These are phyloP conservation scores for Sordaria brevicollis DNA, from an alignment of 495 filamentous ascomycete species.

Conservation along the genomic window DNA sequence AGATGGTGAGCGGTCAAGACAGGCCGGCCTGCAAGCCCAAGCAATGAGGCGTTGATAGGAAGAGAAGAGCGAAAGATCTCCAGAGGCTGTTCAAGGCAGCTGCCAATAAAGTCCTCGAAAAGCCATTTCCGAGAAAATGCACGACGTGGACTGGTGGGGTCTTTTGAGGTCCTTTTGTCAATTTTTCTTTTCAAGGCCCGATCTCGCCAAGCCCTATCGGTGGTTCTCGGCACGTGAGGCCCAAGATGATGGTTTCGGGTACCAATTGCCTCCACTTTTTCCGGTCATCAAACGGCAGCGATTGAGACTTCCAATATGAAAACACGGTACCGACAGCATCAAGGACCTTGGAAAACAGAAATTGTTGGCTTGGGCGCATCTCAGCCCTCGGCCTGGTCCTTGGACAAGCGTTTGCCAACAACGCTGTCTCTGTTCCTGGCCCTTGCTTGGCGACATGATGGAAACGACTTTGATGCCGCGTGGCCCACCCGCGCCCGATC, in stretches of 20 bases:
- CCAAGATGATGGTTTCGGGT: conserved; percentile 1
- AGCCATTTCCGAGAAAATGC: neutral
- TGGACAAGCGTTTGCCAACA: neutral
- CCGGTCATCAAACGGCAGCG: neutral
- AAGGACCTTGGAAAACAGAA: neutral
- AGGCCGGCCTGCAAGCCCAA: neutral
- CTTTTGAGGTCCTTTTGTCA: neutral
- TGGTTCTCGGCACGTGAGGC: neutral
- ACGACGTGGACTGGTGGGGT: neutral
- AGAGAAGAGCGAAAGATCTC: neutral
- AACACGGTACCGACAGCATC: neutral
- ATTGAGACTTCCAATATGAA: neutral
- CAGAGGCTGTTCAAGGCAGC: neutral
- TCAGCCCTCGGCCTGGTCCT: neutral
- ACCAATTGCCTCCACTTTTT: neutral
- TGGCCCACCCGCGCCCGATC: neutral
- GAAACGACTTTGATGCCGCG: neutral
- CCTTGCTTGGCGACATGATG: neutral
- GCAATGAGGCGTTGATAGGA: neutral
- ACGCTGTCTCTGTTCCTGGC: neutral
- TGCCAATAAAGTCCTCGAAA: neutral
- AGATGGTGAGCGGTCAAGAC: neutral
- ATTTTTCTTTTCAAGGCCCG: neutral
- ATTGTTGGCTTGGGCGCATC: neutral
- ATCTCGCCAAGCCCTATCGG: neutral